Base-by-base conservation (phyloP, 2,329 filamentous ascomycete genomes). In the Rasamsonia emersonii region DNA sequence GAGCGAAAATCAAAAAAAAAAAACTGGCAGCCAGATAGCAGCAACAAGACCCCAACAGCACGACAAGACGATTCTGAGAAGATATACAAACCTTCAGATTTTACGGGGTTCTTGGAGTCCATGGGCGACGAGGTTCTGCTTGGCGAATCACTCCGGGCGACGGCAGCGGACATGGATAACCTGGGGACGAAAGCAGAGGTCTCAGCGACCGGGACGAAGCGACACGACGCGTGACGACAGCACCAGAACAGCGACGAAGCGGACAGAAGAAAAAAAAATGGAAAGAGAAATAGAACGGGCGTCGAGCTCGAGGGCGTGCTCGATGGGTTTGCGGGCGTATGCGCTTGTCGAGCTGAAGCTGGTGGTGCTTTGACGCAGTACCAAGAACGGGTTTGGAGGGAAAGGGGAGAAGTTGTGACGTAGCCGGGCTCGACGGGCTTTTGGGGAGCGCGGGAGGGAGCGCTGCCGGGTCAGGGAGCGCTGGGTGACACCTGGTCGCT, bases 61-160 rank as follows among this genome's bases (percentile, higher is more conserved):
- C 33, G 18, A 9, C 5, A 26, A n/a, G 26, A 28, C 4, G 18
- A 18, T n/a, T n/a, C n/a, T n/a, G n/a, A n/a, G n/a, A n/a, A n/a
- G n/a, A n/a, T n/a, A 37, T 32, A 54, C 57, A 40, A 44, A 65
- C 62, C 58, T 55, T 62, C 58, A 43, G 49, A 46, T 36, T 62
- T 54, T 33, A 54, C 35, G 18, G 43, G 43, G 33, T 49, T 50
- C 41, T 59, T 63, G 44, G 62, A 63, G 41, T 65, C 62, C 58
- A 65, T 63, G 43, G 59, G 51, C 31, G 59, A 56, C 34, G 59
- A 50, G 36, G 55, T 57, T 38, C 49, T 51, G 39, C 43, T 42
- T 30, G 53, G 51, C 28, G 60, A 54, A 29, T 48, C 47, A 34
- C 53, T 51, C 34, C 53, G 46, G 42, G 56, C 55, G 38, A 62